These are phyloP conservation scores for Paragyromitra xinjiangensis DNA, from an alignment of 495 filamentous ascomycete species.

Conservation along the genomic window DNA sequence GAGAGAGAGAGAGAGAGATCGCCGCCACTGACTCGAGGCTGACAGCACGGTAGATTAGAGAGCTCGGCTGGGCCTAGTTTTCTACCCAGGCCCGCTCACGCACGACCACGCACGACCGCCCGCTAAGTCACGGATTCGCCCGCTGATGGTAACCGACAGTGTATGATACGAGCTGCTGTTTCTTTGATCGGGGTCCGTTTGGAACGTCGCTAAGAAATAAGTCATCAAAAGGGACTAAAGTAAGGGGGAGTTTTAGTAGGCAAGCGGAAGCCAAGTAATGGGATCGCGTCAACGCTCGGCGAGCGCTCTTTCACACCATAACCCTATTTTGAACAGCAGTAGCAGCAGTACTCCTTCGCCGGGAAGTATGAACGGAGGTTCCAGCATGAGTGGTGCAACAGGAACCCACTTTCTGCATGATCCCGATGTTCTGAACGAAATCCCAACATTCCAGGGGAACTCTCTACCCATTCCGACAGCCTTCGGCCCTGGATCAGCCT, in stretches of 20 bases:
- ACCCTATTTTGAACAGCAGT: slow-evolving; percentile 32
- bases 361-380: slow-evolving; percentile 48
- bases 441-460: slow-evolving; percentile 56
- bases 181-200: slow-evolving; percentile 8
- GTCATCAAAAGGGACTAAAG: neutral
- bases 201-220: slow-evolving; percentile 20
- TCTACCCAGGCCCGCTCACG: slow-evolving; percentile 19
- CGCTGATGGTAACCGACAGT: slow-evolving; percentile 36
- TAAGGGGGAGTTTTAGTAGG: neutral
- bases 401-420: slow-evolving; percentile 53
- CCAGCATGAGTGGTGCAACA: slow-evolving; percentile 26
- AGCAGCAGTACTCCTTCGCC: slow-evolving; percentile 49
- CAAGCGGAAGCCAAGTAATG: slow-evolving; percentile 40
- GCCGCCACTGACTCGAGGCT: slow-evolving; percentile 9
- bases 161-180: slow-evolving; percentile 10
- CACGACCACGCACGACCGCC: slow-evolving; percentile 9
- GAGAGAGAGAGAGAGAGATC: slow-evolving; percentile 5
- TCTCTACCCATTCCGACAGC: slow-evolving; percentile 45
- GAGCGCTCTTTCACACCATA: slow-evolving; percentile 55
- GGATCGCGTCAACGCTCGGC: slow-evolving; percentile 56
- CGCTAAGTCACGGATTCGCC: slow-evolving; percentile 13
- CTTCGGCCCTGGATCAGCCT: slow-evolving; percentile 48
- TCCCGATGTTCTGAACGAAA: slow-evolving; percentile 53
- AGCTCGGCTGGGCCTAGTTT: slow-evolving; percentile 32
- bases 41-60: slow-evolving; percentile 27